These are phyloP conservation scores for Lachnellula arida DNA, from an alignment of 2,329 filamentous ascomycete species.

Conservation along the genomic window DNA sequence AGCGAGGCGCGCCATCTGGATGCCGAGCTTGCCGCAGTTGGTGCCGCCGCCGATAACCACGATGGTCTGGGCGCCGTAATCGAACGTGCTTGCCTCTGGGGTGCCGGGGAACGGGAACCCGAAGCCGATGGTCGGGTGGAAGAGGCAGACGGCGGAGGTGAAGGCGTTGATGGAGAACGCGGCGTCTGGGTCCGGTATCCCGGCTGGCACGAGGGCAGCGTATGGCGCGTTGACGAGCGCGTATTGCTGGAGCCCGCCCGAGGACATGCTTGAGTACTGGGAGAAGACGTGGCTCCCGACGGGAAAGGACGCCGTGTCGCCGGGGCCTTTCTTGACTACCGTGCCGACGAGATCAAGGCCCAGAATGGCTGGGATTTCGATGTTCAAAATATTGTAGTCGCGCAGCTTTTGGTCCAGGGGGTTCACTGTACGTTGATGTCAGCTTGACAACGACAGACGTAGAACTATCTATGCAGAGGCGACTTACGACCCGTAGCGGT, in stretches of 20 bases:
- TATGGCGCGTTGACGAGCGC: conserved; percentile 30
- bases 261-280: conserved; percentile 16
- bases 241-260: conserved; percentile 37
- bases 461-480: not conserved
- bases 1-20: conserved; percentile 33
- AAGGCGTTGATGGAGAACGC: conserved; percentile 36
- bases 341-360: conserved; percentile 34
- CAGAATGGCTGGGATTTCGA: conserved; percentile 33
- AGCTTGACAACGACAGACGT: not conserved
- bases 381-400: conserved; percentile 34
- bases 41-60: conserved; percentile 35
- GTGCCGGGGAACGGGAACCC: conserved; percentile 30
- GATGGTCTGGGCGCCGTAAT: conserved; percentile 24
- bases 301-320: conserved; percentile 23
- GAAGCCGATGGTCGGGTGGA: conserved; percentile 17
- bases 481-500: conserved; percentile 27
- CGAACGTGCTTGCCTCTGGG: conserved; percentile 18
- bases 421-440: conserved; percentile 7
- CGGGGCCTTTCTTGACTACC: conserved; percentile 27
- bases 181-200: conserved; percentile 33
- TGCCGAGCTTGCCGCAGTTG: conserved; percentile 32
- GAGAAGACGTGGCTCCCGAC: conserved; percentile 33
- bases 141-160: conserved; percentile 21
- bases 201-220: conserved; percentile 32
- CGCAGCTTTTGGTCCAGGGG: conserved; percentile 37